Evolutionary conservation across 2,329 filamentous ascomycete genomes (phyloP).

Genomic region (Delphinella strobiligena): DNA sequence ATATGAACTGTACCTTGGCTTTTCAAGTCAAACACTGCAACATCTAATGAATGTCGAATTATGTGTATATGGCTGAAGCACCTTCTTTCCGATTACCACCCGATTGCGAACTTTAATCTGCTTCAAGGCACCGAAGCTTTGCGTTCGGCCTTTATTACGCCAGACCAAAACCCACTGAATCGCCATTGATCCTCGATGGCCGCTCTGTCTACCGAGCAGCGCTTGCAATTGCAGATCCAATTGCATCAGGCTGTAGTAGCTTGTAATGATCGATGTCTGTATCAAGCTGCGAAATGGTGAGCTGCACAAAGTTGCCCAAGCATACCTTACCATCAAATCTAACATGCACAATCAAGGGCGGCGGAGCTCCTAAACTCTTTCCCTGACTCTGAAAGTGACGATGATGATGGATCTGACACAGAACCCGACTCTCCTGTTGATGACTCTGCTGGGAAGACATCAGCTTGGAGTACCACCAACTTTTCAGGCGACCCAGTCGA

Average conservation of each 20-base stretch:
- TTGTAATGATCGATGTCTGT: slow-evolving; percentile 89
- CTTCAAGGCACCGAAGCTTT: no score
- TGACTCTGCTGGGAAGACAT: background rate
- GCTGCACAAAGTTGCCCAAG: slow-evolving; percentile 12
- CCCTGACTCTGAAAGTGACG: slow-evolving; percentile 35
- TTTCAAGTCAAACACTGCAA: no score
- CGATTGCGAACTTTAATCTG: no score
- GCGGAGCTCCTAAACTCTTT: slow-evolving; percentile 87
- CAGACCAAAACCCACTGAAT: no score
- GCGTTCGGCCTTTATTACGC: no score
- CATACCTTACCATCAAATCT: no score
- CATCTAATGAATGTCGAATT: no score
- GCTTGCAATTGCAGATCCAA: slow-evolving; percentile 53
- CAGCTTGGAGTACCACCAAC: slow-evolving; percentile 2
- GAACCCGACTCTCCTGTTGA: slow-evolving; percentile 37
- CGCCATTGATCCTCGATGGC: no score
- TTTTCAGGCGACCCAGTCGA: slow-evolving; percentile 6
- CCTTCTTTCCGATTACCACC: no score
- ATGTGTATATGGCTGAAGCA: no score
- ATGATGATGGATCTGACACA: slow-evolving; percentile 40
- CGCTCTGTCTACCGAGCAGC: slow-evolving; percentile 28
- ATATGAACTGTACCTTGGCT: no score
- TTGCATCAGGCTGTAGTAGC: slow-evolving; percentile 78
- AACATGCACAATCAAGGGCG: no score
- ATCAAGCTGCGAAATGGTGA: slow-evolving; percentile 93